Conservation (phyloP, 108 stramenopile genomes). For the Pseudonitzschia delicatissima region DNA sequence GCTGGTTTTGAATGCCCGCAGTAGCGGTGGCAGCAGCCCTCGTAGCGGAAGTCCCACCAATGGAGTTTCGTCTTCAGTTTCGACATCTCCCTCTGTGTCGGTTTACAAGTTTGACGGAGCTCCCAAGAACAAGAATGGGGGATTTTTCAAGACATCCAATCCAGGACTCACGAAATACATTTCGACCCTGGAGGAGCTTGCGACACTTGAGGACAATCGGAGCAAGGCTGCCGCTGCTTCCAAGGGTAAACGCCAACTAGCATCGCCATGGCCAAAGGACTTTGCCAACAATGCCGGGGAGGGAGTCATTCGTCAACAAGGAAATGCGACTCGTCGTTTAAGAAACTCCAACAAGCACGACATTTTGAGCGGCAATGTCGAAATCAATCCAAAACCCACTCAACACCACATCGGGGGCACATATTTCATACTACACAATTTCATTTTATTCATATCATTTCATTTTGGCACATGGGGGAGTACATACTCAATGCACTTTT, state of each 20-base stretch:
- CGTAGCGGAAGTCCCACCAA: neutral
- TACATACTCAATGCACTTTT: too few relatives aligned
- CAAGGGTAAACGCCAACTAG: too few relatives aligned
- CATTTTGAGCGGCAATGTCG: too few relatives aligned
- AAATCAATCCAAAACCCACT: too few relatives aligned
- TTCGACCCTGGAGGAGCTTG: conserved; percentile 48
- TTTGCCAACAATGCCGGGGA: conserved; percentile 52
- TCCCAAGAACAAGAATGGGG: conserved; percentile 36
- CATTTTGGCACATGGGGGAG: too few relatives aligned
- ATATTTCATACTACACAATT: too few relatives aligned
- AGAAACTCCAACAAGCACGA: too few relatives aligned
- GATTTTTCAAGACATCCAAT: conserved; percentile 27
- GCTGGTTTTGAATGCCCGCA: conserved; percentile 32
- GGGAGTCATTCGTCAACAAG: conserved; percentile 56
- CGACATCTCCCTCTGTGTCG: conserved; percentile 30
- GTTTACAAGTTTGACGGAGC: conserved; percentile 50
- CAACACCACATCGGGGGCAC: too few relatives aligned
- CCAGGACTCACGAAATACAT: conserved; percentile 50
- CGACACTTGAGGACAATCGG: conserved; percentile 14
- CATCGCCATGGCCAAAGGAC: conserved; percentile 52
- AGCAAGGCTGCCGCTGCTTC: neutral
- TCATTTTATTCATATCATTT: too few relatives aligned
- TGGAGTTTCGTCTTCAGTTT: neutral
- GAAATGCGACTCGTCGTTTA: conserved; percentile 46
- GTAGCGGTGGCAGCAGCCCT: conserved; percentile 2